Percentiles rank a stretch among this genome's conserved stretches.
phyloP scores from a whole-genome alignment of 192 early-diverging fungal species.

The Backusella luteola region DNA sequence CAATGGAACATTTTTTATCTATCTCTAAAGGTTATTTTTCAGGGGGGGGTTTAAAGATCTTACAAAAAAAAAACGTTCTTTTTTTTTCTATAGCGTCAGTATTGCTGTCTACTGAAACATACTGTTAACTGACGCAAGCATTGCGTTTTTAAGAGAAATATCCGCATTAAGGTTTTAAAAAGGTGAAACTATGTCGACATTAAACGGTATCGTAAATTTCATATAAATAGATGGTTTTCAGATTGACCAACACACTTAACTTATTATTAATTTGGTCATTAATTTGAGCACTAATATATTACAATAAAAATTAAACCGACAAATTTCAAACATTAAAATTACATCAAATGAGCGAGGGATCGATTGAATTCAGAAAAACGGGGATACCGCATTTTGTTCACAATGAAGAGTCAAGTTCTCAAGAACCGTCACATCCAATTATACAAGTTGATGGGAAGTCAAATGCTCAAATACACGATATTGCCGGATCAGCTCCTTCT shows the following conservation, averaged over 20 bases:
- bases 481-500: neutral
- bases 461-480: neutral
- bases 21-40: neutral
- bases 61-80: too few relatives aligned
- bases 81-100: neutral
- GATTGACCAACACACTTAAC: neutral
- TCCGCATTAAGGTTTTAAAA: neutral
- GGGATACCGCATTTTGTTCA: neutral
- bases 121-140: neutral
- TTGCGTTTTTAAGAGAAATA: neutral
- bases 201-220: neutral
- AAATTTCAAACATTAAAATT: neutral
- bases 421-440: neutral
- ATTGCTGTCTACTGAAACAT: neutral
- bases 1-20: neutral
- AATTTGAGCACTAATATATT: neutral
- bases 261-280: neutral
- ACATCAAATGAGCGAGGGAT: neutral
- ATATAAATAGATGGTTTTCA: neutral
- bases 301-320: neutral
- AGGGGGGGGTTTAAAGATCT: too few relatives aligned
- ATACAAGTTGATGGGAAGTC: neutral
- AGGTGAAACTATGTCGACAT: neutral
- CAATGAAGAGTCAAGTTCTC: neutral
- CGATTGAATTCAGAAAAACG: neutral